These are phyloP conservation scores for Tuber microsphaerosporum DNA, from an alignment of 495 filamentous ascomycete species.

Conservation along the genomic window DNA sequence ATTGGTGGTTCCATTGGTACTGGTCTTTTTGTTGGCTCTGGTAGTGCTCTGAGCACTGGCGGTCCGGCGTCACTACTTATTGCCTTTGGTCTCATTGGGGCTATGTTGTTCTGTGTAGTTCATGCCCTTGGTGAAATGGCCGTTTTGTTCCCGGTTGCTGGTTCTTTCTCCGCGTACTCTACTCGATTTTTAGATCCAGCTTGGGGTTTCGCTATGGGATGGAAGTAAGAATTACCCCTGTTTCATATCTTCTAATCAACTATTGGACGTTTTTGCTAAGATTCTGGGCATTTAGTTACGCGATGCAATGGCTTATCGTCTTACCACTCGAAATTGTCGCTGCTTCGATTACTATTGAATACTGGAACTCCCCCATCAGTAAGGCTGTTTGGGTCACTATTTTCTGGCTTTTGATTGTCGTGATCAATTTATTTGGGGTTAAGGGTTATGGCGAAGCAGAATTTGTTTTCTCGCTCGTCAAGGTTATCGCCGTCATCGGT, in stretches of 20 bases:
- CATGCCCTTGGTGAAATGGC: conserved; percentile 90
- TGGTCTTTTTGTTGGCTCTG: conserved; percentile 84
- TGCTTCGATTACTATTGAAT: conserved; percentile 79
- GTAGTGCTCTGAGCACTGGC: conserved; percentile 65
- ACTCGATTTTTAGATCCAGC: conserved; percentile 88
- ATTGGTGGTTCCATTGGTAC: conserved; percentile 95
- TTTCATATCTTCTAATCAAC: conserved; percentile 5
- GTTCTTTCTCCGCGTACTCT: conserved; percentile 87
- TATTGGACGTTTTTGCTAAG: conserved; percentile 4
- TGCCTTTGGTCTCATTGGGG: conserved; percentile 71
- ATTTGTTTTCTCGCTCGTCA: conserved; percentile 78
- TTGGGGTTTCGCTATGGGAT: conserved; percentile 97
- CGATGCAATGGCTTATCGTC: conserved; percentile 84
- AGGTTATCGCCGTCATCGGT: conserved; percentile 77
- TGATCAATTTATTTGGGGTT: conserved; percentile 81
- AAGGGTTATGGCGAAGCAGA: conserved; percentile 86
- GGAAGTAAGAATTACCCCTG: conserved; percentile 57
- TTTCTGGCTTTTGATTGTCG: conserved; percentile 65
- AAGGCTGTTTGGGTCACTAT: conserved; percentile 79
- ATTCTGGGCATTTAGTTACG: conserved; percentile 54
- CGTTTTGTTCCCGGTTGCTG: conserved; percentile 81
- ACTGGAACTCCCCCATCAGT: conserved; percentile 63
- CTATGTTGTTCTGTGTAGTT: conserved; percentile 86
- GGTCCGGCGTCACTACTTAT: conserved; percentile 81
- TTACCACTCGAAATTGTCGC: conserved; percentile 87